Conservation (phyloP, 257 asterid species). For the Solanum dulcamara region DNA sequence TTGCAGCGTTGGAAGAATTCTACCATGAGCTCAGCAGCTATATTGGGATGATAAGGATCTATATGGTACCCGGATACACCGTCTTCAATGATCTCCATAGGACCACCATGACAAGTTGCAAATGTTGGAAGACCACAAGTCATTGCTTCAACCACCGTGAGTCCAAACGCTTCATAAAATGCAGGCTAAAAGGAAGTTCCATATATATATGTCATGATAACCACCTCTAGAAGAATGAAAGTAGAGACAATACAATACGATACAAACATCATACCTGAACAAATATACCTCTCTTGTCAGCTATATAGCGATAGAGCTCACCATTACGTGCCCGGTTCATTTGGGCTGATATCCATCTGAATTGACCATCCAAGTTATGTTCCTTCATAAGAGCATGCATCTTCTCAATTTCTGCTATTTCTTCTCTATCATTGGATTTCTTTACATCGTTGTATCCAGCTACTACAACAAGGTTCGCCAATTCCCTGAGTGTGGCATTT, state of each 20-base stretch:
- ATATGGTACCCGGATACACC: slow-evolving; percentile 83
- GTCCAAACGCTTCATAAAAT: slow-evolving; percentile 93
- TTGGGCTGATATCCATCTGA: slow-evolving; percentile 80
- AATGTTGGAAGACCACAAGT: slow-evolving; percentile 86
- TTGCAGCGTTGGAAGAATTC: slow-evolving; percentile 64
- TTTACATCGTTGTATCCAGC: slow-evolving; percentile 80
- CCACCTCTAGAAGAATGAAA: background rate
- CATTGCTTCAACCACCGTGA: slow-evolving; percentile 97
- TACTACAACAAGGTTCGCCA: slow-evolving; percentile 81
- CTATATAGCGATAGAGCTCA: slow-evolving; percentile 92
- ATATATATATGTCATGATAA: background rate
- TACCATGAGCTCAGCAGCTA: slow-evolving; percentile 46
- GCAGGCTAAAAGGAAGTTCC: slow-evolving; percentile 68
- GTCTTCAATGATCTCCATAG: slow-evolving; percentile 82
- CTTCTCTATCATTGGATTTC: slow-evolving; percentile 82
- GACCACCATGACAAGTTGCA: slow-evolving; percentile 95
- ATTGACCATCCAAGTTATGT: slow-evolving; percentile 54
- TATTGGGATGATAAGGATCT: slow-evolving; percentile 89
- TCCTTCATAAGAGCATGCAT: slow-evolving; percentile 75
- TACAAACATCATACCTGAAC: slow-evolving; percentile 51
- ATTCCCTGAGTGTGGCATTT: slow-evolving; percentile 50
- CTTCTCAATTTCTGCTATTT: slow-evolving; percentile 83
- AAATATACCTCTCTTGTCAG: slow-evolving; percentile 84
- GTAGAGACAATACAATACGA: too few species aligned
- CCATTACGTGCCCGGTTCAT: slow-evolving; percentile 82